Evolutionary conservation across 495 filamentous ascomycete species (phyloP), one percentile per base, ranked within the genome.

Genomic region (Aspergillus bridgeri): DNA sequence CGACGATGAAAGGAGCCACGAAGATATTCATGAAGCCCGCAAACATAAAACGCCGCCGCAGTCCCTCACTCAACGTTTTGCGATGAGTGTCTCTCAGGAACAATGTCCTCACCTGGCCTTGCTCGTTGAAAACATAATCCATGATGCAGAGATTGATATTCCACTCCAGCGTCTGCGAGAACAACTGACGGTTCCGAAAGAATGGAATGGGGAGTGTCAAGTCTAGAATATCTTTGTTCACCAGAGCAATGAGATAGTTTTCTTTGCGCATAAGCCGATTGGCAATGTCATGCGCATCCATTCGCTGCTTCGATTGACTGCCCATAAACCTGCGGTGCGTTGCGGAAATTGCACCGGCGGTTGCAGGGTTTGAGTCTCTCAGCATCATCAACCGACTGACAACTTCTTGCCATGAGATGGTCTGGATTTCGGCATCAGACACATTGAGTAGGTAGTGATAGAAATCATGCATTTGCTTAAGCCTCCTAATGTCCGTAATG

Each of bases 241-340:
- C 89, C 51, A 98, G 69, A 9, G 95, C 94, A 65, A 98, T 97
- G 60, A 96, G 75, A 62, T 96, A 98, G 64, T 98, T 98, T 57
- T 96, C 94, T 66, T 88, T 87, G 61, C 94, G 87, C 94, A 98
- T 98, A 49, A 98, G 72, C 48, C 94, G 86, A 66, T 97, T 98
- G 7, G 94, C 95, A 69, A 98, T 96, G 68, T 96, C 93, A 61
- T 96, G 90, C 4, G 94, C 94, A 75, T 98, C 94, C 72, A 98
- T 87, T 51, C 94, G 82, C 75, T 98, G 90, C 70, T 97, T 96
- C 19, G 94, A 96, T 63, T 93, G 90, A 61, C 81, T 89, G 38
- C 89, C 88, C 44, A 94, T 73, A 59, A 85, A 92, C 53, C 79
- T 83, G 47, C 89, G 83, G 61, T 84, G 81, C 46, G 75, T 74